Percentiles rank a stretch among this genome's conserved stretches.
phyloP scores from a whole-genome alignment of 2,329 filamentous ascomycete species.

The Albifimbria verrucaria region DNA sequence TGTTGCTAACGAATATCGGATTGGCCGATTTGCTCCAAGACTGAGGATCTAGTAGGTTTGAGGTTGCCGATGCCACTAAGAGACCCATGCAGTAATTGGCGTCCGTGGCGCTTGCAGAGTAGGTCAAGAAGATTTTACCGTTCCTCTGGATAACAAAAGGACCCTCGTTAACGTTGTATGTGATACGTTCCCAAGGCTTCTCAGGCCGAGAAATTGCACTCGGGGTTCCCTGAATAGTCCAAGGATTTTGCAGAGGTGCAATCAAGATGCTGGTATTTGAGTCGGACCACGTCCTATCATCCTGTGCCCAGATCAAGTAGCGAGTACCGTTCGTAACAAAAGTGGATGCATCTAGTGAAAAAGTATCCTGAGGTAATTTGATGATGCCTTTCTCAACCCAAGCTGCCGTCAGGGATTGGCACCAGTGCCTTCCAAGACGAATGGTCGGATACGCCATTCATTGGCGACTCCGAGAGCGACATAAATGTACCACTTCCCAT shows the following conservation, averaged over 20 bases:
- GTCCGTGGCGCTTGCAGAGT: constrained; percentile 18
- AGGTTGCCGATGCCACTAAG: constrained; percentile 12
- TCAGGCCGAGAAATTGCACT: constrained; percentile 13
- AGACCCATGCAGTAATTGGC: constrained; percentile 25
- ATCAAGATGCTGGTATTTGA: constrained; percentile 17
- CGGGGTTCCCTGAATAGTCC: constrained; percentile 14
- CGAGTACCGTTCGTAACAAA: constrained; percentile 23
- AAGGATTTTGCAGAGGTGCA: constrained; percentile 21
- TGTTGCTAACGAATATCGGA: constrained; percentile 23
- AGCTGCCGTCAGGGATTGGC: constrained; percentile 20
- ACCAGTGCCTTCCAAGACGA: constrained; percentile 24
- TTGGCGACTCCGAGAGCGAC: constrained; percentile 27
- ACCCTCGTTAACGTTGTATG: constrained; percentile 16
- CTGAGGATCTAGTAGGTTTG: constrained; percentile 18
- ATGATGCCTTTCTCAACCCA: constrained; percentile 25
- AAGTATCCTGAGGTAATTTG: constrained; percentile 24
- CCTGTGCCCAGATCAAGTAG: constrained; percentile 27
- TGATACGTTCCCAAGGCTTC: constrained; percentile 14
- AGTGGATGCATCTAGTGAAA: constrained; percentile 24
- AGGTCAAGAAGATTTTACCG: constrained; percentile 13
- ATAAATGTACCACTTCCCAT: constrained; percentile 53
- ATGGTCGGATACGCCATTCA: constrained; percentile 17
- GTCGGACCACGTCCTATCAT: constrained; percentile 20
- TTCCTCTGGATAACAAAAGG: constrained; percentile 13
- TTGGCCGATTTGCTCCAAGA: constrained; percentile 19